A percentile compares a stretch with the other conserved stretches of the same genome.
phyloP scores from a whole-genome alignment of 768 basidiomycete genomes.

The Auricularia auricula-judae region DNA sequence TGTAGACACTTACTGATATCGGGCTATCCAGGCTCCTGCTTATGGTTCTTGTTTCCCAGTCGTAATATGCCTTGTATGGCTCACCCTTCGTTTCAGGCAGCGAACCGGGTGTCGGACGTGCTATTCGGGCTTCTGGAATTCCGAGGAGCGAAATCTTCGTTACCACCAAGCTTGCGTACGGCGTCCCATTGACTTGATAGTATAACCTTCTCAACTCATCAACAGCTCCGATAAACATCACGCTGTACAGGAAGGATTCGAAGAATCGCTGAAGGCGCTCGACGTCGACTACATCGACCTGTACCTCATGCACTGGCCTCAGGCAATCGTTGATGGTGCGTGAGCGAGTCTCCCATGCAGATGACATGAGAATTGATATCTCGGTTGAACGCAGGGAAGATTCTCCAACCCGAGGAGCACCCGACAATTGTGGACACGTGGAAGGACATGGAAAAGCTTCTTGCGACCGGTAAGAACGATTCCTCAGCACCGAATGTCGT shows the following conservation, averaged over 20 bases:
- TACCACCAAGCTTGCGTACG: constrained; percentile 13
- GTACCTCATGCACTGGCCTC: constrained; percentile 17
- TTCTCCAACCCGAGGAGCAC: constrained; percentile 5
- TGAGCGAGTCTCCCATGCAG: neutral
- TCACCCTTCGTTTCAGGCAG: constrained; percentile 30
- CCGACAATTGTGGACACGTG: constrained; percentile 12
- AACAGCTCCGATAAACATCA: constrained; percentile 15
- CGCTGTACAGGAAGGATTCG: constrained; percentile 11
- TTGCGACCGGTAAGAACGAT: constrained; percentile 6
- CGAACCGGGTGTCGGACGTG: constrained; percentile 63
- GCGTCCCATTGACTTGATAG: neutral
- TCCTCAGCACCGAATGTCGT: too few relatives aligned
- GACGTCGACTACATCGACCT: constrained; percentile 14
- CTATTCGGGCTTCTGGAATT: constrained; percentile 24
- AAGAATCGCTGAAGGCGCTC: constrained; percentile 9
- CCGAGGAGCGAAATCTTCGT: constrained; percentile 33
- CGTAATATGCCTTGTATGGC: neutral
- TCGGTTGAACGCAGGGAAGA: neutral
- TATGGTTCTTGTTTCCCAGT: neutral
- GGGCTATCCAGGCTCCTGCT: neutral
- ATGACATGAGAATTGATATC: neutral
- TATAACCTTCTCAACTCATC: neutral
- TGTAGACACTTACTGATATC: neutral
- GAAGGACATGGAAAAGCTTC: constrained; percentile 11
- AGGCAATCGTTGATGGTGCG: constrained; percentile 6